Evolutionary conservation across 768 basidiomycete genomes (phyloP).

Genomic region (Leucocoprinus sp.): DNA sequence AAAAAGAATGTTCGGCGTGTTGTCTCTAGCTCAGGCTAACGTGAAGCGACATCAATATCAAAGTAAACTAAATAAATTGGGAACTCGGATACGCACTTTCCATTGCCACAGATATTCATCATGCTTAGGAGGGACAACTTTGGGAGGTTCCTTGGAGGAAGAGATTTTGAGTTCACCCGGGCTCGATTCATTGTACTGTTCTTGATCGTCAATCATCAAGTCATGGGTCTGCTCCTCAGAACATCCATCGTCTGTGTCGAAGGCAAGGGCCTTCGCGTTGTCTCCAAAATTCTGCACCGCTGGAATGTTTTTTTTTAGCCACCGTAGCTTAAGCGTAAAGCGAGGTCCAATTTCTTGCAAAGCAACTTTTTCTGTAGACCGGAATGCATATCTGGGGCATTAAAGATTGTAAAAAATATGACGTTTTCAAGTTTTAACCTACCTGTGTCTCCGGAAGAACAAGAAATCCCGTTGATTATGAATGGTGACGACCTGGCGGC

Average conservation of each 20-base stretch:
- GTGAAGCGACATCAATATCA: constrained; percentile 9
- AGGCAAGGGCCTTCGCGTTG: constrained; percentile 45
- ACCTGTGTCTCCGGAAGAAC: constrained; percentile 96
- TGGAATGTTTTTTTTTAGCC: constrained; percentile 82
- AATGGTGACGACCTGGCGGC: constrained; percentile 92
- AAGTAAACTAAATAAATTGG: neutral
- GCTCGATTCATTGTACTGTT: constrained; percentile 10
- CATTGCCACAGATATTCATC: constrained; percentile 85
- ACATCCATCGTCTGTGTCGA: constrained; percentile 33
- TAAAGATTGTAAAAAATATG: no score
- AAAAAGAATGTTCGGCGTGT: constrained; percentile 88
- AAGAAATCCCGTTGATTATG: constrained; percentile 98
- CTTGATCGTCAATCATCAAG: constrained; percentile 24
- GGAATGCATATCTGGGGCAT: constrained; percentile 73
- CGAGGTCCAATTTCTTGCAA: constrained; percentile 97
- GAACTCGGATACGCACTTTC: constrained; percentile 56
- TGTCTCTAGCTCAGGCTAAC: constrained; percentile 88
- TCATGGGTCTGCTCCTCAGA: constrained; percentile 16
- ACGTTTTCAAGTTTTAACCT: constrained; percentile 20
- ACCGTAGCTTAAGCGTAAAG: constrained; percentile 90
- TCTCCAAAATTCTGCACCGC: constrained; percentile 67
- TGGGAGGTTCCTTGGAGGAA: no score
- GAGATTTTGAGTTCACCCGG: neutral
- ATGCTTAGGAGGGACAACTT: constrained; percentile 49
- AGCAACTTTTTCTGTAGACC: constrained; percentile 82